Base-by-base conservation (phyloP, 1,139 yeast genomes). In the Debaryomyces nepalensis region DNA sequence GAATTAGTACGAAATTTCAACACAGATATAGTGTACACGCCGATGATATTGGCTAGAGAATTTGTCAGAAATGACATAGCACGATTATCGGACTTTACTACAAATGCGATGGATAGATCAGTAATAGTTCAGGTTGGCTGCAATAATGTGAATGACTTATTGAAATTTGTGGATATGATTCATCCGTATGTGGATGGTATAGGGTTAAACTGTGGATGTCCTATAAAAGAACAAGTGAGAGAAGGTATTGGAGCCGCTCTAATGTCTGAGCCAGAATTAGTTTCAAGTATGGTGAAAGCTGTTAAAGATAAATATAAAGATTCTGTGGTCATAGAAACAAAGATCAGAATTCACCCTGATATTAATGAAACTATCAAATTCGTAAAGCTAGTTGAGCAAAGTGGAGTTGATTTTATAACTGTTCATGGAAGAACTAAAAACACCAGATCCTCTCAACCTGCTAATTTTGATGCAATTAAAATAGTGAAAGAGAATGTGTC, bases 191-290 rank as follows among this genome's bases (percentile, higher is more conserved):
- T 89, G 33, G 97, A 93, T 64, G 99, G 96, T 1, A 83, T 93
- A 23, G 97, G 99, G 0, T 73, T 93, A 43, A 95, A 93, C 68
- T 93, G 99, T 66, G 99, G 99, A 0, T 93, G 99, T 65, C 99
- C 99, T 1, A 90, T 93, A 40, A 87, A 84, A 50, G 98, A 93
- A 51, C 99, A 93, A 61, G 88, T 88, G 4, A 76, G 96, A 36
- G 97, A 90, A 61, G 99, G 99, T 12, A 90, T 93, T 19, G 99
- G 99, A 4, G 97, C 98, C 1, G 97, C 97, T 0, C 72, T 93
- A 42, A 91, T 93, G 90, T 71, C 82, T 21, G 83, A 87, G 49
- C 89, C 95, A 0, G 89, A 88, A 27, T 68, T 84, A 38, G 95
- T 95, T 4, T 79, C 93, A 0, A 75, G 77, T 2, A 87, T 93